Percentiles rank a stretch among this genome's conserved stretches.
Evolutionary conservation across 148 eudicot species (phyloP).

Genomic region (Chenopodium suecicum): DNA sequence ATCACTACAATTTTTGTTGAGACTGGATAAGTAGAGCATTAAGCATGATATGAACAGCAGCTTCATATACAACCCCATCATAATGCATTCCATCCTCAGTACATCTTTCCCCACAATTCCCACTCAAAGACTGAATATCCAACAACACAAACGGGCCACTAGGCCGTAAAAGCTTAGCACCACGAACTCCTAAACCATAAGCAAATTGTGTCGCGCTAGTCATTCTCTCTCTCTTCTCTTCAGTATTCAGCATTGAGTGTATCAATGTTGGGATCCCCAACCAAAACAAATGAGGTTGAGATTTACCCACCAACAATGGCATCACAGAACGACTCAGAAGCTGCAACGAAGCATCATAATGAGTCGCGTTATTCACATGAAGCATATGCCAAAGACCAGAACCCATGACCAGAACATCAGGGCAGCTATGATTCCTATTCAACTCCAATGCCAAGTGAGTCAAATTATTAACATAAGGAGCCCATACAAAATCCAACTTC

Average conservation of each 20-base stretch:
- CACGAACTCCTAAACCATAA: conserved; percentile 46
- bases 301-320: conserved; percentile 36
- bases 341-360: conserved; percentile 48
- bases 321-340: conserved; percentile 45
- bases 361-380: conserved; percentile 56
- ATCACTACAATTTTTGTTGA: conserved; percentile 61
- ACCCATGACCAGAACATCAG: conserved; percentile 87
- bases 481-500: conserved; percentile 89
- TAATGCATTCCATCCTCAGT: conserved; percentile 95
- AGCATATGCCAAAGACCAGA: conserved; percentile 98
- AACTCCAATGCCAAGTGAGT: conserved; percentile 42
- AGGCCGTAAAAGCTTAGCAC: conserved; percentile 64
- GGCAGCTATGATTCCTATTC: conserved; percentile 44
- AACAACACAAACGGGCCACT: conserved; percentile 68
- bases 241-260: conserved; percentile 78
- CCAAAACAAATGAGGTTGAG: conserved; percentile 84
- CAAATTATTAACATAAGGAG: conserved; percentile 68
- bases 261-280: conserved; percentile 78
- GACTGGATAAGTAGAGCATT: conserved; percentile 92
- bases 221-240: conserved; percentile 83
- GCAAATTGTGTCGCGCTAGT: conserved; percentile 37
- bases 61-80: conserved; percentile 64
- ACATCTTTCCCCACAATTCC: conserved; percentile 63
- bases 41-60: conserved; percentile 75
- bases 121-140: conserved; percentile 57